These are phyloP conservation scores for Fonsecaea pedrosoi DNA, from an alignment of 2,329 filamentous ascomycete genomes.

Conservation along the genomic window DNA sequence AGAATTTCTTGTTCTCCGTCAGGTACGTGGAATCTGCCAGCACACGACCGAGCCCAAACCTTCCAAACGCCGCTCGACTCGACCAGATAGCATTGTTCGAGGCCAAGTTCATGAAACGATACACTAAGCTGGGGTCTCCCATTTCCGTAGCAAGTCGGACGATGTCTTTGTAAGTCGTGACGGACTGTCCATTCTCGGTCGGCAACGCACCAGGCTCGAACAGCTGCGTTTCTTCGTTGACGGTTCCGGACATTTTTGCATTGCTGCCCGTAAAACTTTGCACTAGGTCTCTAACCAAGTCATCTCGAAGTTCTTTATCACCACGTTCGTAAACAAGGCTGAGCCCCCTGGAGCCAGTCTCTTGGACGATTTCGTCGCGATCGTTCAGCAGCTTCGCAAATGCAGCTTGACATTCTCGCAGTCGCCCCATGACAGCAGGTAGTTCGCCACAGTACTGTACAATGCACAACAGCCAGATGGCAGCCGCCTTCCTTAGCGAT, in stretches of 20 bases:
- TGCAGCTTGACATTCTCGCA: slow-evolving; percentile 80
- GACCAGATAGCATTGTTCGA: slow-evolving; percentile 97
- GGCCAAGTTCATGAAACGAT: slow-evolving; percentile 97
- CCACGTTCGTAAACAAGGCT: slow-evolving; percentile 95
- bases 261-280: slow-evolving; percentile 83
- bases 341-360: slow-evolving; percentile 88
- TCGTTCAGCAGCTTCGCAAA: slow-evolving; percentile 89
- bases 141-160: slow-evolving; percentile 95
- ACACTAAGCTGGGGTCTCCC: slow-evolving; percentile 93
- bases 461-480: slow-evolving; percentile 92
- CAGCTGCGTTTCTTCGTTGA: slow-evolving; percentile 87
- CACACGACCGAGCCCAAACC: slow-evolving; percentile 90
- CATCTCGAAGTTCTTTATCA: slow-evolving; percentile 77
- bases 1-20: slow-evolving; percentile 88
- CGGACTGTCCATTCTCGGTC: slow-evolving; percentile 84
- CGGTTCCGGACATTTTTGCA: slow-evolving; percentile 73
- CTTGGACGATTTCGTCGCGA: slow-evolving; percentile 91
- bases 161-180: slow-evolving; percentile 98
- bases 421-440: slow-evolving; percentile 68
- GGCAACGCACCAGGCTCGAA: slow-evolving; percentile 91
- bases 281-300: slow-evolving; percentile 85
- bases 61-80: slow-evolving; percentile 92
- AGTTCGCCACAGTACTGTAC: slow-evolving; percentile 88
- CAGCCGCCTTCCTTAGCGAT: slow-evolving; percentile 85
- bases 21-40: slow-evolving; percentile 81